phyloP scores from a whole-genome alignment of 768 basidiomycete genomes.

The Collybiopsis confluens region DNA sequence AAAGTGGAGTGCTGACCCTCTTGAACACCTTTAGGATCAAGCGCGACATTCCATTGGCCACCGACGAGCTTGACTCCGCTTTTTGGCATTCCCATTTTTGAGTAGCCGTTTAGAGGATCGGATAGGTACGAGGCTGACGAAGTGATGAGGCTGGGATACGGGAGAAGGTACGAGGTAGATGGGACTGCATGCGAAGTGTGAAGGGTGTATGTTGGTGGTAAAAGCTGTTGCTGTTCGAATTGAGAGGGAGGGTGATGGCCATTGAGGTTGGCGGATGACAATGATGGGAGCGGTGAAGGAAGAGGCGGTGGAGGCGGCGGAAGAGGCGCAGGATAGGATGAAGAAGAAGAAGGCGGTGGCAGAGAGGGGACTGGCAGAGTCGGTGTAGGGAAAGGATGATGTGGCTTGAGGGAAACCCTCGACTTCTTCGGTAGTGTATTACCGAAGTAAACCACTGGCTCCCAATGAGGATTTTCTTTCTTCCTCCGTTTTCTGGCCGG shows the following conservation, averaged over 20 bases:
- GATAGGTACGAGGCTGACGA: conserved; percentile 65
- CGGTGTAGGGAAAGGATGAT: conserved; percentile 20
- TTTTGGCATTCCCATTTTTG: conserved; percentile 77
- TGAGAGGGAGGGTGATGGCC: conserved; percentile 31
- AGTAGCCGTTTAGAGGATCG: conserved; percentile 86
- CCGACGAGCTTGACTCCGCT: conserved; percentile 78
- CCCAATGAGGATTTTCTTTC: background rate
- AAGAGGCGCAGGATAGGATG: conserved; percentile 11
- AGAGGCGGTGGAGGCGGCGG: too few species aligned
- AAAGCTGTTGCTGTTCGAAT: conserved; percentile 35
- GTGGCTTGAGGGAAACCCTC: conserved; percentile 14
- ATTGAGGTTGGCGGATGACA: too few species aligned
- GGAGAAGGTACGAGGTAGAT: conserved; percentile 53
- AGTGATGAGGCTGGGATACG: conserved; percentile 59
- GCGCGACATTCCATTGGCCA: conserved; percentile 68
- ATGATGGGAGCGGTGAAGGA: conserved; percentile 25
- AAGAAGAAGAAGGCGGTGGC: too few species aligned
- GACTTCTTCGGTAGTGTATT: background rate
- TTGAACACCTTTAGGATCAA: conserved; percentile 66
- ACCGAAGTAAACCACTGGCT: background rate
- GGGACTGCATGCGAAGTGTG: conserved; percentile 61
- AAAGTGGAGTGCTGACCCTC: too few species aligned
- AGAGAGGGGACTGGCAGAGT: too few species aligned
- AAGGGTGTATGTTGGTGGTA: conserved; percentile 57
- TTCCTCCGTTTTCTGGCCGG: background rate